Base-by-base conservation (phyloP, 495 filamentous ascomycete species). In the Tirmania nivea region DNA sequence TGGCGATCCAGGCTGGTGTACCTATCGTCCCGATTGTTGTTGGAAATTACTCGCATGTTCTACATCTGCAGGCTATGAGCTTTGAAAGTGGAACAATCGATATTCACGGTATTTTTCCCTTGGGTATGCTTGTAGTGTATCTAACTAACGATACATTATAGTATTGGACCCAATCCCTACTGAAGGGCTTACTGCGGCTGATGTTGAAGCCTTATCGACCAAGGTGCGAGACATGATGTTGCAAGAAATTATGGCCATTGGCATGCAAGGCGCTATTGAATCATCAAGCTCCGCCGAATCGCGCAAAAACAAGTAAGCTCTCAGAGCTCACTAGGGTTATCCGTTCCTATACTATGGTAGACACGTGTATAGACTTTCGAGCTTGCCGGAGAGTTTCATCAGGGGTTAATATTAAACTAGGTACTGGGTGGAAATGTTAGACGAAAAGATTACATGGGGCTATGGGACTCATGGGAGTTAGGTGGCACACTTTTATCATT, bases 1-100 rank as follows among this genome's bases (percentile, higher is more conserved):
- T 97, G 10, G 90, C 90, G 19, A 78, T 99, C 8, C 83, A 95
- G 70, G 92, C 89, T 0, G 81, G 85, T 62, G 89, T 94, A 31
- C 86, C 86, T 17, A 84, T 96, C 62, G 80, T 99, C 37, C 89
- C 89, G 0, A 71, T 94, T 19, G 84, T 96, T 19, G 75, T 77
- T 9, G 83, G 78, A 61, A 95, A 93, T 69, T 97, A 97, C 65
- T 78, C 76, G 34, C 78, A 94, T 60, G 65, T 99, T 21, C 66
- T 95, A 57, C 83, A 80, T 57, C 68, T 84, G 57, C 77, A 80
- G 66, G 70, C 70, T 47, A 57, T 75, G 58, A 73, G 78, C 7
- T 96, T 95, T 64, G 75, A 75, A 48, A 68, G 76, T 0, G 90
- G 90, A 4, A 73, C 67, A 39, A 84, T 99, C 56, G 83, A 80